Evolutionary conservation across 306 rosid species (phyloP), one percentile per base, ranked within the genome.

Genomic region (Trichosanthes cucumerina): DNA sequence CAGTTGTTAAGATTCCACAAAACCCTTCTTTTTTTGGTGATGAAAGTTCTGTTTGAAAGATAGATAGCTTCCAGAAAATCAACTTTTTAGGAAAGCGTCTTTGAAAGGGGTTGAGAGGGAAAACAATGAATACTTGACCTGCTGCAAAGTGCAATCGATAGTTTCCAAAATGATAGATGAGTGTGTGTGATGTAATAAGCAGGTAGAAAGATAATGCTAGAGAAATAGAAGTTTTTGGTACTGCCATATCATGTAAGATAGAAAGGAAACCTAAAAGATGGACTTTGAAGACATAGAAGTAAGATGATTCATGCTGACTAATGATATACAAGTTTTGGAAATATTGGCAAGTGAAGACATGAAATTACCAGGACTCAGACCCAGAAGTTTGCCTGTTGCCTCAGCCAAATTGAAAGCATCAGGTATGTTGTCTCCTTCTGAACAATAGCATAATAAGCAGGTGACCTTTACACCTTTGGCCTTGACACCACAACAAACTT

Each of bases 381-480:
- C 80, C 50, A 88, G 88, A 83, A 92, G 87, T 85, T 85, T 90
- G 87, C 87, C 86, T 36, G 86, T 84, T 63, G 95, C 98, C 79
- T 92, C 97, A 0, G 92, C 96, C 82, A 94, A 89, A 66, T 91
- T 88, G 83, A 85, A 89, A 83, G 98, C 95, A 83, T 94, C 97
- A 24, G 87, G 78, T 75, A 84, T 89, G 89, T 94, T 94, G 86
- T 94, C 98, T 68, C 98, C 98, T 85, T 94, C 98, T 9, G 97
- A 92, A 83, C 96, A 94, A 83, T 94, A 92, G 86, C 95, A 87
- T 68, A 94, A 82, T 82, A 94, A 76, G 95, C 96, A 94, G 46
- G 96, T 92, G 64, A 92, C 96, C 89, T 90, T 90, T 87, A 94
- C 80, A 70, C 95, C 96, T 87, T 87, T 94, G 76, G 96, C 96